phyloP scores from a whole-genome alignment of 371 early-diverging fungal genomes.

The Mucor lusitanicus region DNA sequence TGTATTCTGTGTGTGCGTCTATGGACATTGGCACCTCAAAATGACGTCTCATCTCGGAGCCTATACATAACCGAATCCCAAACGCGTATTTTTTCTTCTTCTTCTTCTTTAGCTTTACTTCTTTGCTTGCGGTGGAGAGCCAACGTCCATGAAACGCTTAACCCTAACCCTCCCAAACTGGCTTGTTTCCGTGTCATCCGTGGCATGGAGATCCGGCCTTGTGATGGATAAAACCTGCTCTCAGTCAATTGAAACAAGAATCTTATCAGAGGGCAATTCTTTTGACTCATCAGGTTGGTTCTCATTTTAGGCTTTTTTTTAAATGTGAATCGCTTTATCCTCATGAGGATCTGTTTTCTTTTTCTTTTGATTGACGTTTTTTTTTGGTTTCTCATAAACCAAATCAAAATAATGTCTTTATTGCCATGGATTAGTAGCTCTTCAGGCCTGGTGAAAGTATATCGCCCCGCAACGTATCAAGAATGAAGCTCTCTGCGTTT shows the following conservation, averaged over 20 bases:
- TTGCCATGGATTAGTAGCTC: neutral
- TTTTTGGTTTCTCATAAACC: neutral
- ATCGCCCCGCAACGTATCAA: neutral
- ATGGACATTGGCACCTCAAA: neutral
- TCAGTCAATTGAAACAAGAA: neutral
- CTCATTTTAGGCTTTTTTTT: neutral
- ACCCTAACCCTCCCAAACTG: neutral
- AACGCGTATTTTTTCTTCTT: neutral
- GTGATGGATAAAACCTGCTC: neutral
- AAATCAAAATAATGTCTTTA: neutral
- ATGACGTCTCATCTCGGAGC: neutral
- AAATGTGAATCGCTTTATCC: neutral
- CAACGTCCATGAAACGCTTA: neutral
- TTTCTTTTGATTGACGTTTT: neutral
- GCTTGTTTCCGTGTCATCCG: neutral
- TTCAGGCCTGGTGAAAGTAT: neutral
- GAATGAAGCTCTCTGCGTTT: neutral
- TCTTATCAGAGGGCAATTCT: slow-evolving; percentile 1
- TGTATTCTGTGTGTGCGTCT: neutral
- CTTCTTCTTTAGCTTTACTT: neutral
- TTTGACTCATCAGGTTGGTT: neutral
- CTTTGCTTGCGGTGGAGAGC: neutral
- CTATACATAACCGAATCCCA: neutral
- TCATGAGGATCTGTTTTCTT: neutral
- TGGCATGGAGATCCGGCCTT: neutral